Evolutionary conservation across 176 grass and related monocot genomes (phyloP).

Genomic region (Aegilops sharonensis): DNA sequence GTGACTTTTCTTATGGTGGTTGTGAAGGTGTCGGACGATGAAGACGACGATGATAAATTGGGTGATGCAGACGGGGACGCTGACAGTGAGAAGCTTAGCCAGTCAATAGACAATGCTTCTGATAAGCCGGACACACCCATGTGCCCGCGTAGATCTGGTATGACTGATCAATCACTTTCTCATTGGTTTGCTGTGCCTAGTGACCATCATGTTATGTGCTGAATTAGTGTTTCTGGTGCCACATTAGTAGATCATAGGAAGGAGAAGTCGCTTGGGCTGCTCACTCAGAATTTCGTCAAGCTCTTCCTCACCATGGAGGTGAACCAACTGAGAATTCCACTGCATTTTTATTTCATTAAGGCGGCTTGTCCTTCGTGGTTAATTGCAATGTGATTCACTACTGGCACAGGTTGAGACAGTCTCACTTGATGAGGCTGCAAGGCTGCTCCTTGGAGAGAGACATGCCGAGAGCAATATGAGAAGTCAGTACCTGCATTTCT

Average conservation of each 20-base stretch:
- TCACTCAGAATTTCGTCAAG: slow-evolving; percentile 96
- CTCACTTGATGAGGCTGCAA: slow-evolving; percentile 63
- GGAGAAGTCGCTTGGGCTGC: slow-evolving; percentile 83
- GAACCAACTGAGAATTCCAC: background rate
- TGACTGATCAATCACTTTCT: background rate
- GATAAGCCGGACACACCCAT: slow-evolving; percentile 25
- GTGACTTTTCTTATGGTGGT: background rate
- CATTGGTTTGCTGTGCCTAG: background rate
- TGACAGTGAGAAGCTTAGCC: slow-evolving; percentile 53
- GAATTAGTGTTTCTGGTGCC: background rate
- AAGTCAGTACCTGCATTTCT: slow-evolving; percentile 43
- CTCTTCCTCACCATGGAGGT: slow-evolving; percentile 87
- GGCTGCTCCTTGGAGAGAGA: slow-evolving; percentile 68
- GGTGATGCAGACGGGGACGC: slow-evolving; percentile 43
- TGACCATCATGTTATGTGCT: background rate
- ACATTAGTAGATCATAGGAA: slow-evolving; percentile 57
- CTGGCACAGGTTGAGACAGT: slow-evolving; percentile 39
- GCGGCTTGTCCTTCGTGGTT: background rate
- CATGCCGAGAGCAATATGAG: slow-evolving; percentile 79
- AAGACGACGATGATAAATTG: slow-evolving; percentile 64
- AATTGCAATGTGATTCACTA: background rate
- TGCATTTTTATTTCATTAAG: background rate
- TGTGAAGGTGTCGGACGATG: slow-evolving; percentile 57
- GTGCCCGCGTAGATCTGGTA: slow-evolving; percentile 63
- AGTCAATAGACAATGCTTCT: slow-evolving; percentile 19